Evolutionary conservation across 2,329 filamentous ascomycete genomes (phyloP), one percentile per base, ranked within the genome.

Genomic region (Elsinoe necatrix): DNA sequence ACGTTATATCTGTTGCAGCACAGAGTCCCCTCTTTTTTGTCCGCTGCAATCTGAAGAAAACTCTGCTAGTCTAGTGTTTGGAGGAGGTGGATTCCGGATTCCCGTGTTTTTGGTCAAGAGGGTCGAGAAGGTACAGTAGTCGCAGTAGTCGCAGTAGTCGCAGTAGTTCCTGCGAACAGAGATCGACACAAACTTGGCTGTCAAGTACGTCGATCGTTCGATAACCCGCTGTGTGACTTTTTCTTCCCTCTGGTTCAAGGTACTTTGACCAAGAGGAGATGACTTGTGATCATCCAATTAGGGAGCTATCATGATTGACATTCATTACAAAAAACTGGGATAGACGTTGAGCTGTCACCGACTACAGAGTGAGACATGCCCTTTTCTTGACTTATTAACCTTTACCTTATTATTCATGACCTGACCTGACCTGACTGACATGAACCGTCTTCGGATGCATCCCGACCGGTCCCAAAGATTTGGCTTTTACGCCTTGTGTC

Each of bases 111-210:
- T n/a, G 29, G 29, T 29, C 48, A 52, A 21, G 31, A 29, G n/a
- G 8, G 29, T 37, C 45, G 16, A 14, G n/a, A n/a, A n/a, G n/a
- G n/a, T n/a, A n/a, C n/a, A n/a, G n/a, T n/a, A n/a, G n/a, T n/a
- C n/a, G n/a, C n/a, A n/a, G n/a, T n/a, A n/a, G n/a, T n/a, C n/a
- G n/a, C n/a, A n/a, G n/a, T n/a, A n/a, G n/a, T n/a, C n/a, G 48
- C 48, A 37, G 41, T 45, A 45, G 41, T 45, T 39, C 31, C 48
- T 52, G 48, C 48, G 48, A 52, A 52, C 48, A 39, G 48, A 52
- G 48, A 52, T 52, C 48, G 48, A 39, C 48, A 39, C 9, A 35
- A 29, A 35, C 48, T 52, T 52, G 23, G 48, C 48, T 52, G 48
- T 37, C 48, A 52, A 37, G 29, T 20, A 39, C 29, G 48, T 52